Percentiles rank a stretch among this genome's conserved stretches.
phyloP scores from a whole-genome alignment of 192 early-diverging fungal genomes.

The Funneliformis mosseae region DNA sequence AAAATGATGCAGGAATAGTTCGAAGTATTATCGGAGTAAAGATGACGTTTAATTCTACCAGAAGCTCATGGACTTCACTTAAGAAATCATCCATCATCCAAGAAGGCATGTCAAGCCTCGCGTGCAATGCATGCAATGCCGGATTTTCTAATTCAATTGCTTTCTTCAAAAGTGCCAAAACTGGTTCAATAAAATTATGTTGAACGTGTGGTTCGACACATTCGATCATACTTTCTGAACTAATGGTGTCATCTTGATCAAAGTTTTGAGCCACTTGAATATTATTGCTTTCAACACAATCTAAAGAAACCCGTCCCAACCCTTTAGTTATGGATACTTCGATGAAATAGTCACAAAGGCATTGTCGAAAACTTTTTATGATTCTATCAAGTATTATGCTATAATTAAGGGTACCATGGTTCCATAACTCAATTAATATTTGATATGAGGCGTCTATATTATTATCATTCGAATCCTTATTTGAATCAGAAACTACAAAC shows the following conservation, averaged over 20 bases:
- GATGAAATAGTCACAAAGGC: slow-evolving; percentile 58
- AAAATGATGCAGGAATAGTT: neutral
- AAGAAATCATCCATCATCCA: slow-evolving; percentile 59
- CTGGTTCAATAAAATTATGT: slow-evolving; percentile 53
- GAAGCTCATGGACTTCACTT: slow-evolving; percentile 46
- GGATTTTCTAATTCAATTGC: slow-evolving; percentile 52
- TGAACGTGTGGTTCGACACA: slow-evolving; percentile 33
- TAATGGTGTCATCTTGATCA: slow-evolving; percentile 18
- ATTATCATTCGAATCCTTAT: neutral
- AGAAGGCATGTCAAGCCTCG: slow-evolving; percentile 47
- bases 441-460: slow-evolving; percentile 34
- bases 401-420: slow-evolving; percentile 47
- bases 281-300: slow-evolving; percentile 27
- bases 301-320: slow-evolving; percentile 37
- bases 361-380: slow-evolving; percentile 51
- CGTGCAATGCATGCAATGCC: slow-evolving; percentile 44
- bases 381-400: slow-evolving; percentile 44
- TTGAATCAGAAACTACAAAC: neutral
- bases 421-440: slow-evolving; percentile 56
- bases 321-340: slow-evolving; percentile 49
- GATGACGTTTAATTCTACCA: slow-evolving; percentile 45
- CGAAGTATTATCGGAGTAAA: slow-evolving; percentile 45
- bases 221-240: neutral
- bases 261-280: slow-evolving; percentile 37
- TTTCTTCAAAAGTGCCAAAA: slow-evolving; percentile 47